phyloP scores from a whole-genome alignment of 352 stramenopile genomes.

The Phytophthora palmivora region DNA sequence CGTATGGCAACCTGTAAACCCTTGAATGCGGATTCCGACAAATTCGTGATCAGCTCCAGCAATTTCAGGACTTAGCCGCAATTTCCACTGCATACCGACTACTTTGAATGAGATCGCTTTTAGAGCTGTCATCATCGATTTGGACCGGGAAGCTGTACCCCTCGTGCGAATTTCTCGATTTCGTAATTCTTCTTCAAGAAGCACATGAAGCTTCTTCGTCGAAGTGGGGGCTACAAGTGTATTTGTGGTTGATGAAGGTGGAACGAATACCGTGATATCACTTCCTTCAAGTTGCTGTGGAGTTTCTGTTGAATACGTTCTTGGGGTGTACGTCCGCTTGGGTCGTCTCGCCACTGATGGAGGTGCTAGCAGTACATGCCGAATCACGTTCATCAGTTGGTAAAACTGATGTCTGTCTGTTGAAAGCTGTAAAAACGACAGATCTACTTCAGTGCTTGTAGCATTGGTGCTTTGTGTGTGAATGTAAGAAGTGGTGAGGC shows the following conservation, averaged over 20 bases:
- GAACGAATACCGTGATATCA: conserved; percentile 40
- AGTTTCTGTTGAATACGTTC: conserved; percentile 14
- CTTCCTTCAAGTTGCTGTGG: conserved; percentile 28
- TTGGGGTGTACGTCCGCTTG: conserved; percentile 32
- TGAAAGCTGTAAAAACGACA: conserved; percentile 77
- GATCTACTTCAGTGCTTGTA: conserved; percentile 61
- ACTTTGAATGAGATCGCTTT: conserved; percentile 80
- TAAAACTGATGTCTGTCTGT: conserved; percentile 86
- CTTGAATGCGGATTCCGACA: conserved; percentile 69
- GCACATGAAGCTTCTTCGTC: conserved; percentile 65
- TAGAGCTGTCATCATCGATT: conserved; percentile 41
- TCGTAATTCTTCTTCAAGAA: conserved; percentile 75
- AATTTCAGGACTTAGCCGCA: conserved; percentile 69
- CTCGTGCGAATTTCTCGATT: conserved; percentile 61
- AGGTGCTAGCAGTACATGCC: conserved; percentile 76
- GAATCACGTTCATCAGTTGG: conserved; percentile 79
- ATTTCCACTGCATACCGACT: conserved; percentile 57
- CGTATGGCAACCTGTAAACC: conserved; percentile 67
- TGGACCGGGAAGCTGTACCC: conserved; percentile 36
- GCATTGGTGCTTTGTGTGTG: conserved; percentile 49
- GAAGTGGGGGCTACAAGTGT: conserved; percentile 17
- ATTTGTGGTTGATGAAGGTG: conserved; percentile 29
- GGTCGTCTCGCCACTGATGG: conserved; percentile 48
- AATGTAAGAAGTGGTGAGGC: conserved; percentile 63
- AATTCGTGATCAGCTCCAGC: conserved; percentile 73